Evolutionary conservation across 169 alveolate genomes (phyloP).

Genomic region (Cryptosporidium bovis): DNA sequence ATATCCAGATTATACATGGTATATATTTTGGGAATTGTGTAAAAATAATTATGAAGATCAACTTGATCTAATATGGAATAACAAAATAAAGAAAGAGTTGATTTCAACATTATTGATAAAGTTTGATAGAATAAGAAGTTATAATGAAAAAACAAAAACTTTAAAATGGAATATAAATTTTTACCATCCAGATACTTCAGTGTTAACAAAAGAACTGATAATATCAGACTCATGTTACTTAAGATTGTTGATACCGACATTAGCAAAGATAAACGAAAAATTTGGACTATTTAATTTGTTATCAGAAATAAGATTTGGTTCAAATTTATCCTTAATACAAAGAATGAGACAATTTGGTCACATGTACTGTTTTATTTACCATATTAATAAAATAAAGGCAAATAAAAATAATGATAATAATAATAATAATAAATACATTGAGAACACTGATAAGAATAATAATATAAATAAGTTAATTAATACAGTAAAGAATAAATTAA

Average conservation of each 20-base stretch:
- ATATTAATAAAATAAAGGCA: neutral
- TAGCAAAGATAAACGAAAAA: neutral
- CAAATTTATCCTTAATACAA: neutral
- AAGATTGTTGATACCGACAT: conserved; percentile 56
- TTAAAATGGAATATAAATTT: conserved; percentile 12
- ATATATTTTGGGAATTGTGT: conserved; percentile 68
- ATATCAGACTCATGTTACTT: conserved; percentile 59
- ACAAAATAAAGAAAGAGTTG: conserved; percentile 16
- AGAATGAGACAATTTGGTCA: conserved; percentile 13
- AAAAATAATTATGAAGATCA: conserved; percentile 44
- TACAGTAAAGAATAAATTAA: neutral
- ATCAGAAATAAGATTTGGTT: neutral
- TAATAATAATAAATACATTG: neutral
- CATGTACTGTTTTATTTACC: neutral
- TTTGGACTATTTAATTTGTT: conserved; percentile 28
- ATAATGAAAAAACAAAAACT: neutral
- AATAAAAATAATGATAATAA: neutral
- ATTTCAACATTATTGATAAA: neutral
- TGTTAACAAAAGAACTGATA: conserved; percentile 28
- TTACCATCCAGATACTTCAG: conserved; percentile 42
- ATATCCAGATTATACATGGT: conserved; percentile 70
- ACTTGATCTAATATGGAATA: conserved; percentile 66
- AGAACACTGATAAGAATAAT: neutral
- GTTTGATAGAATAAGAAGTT: neutral
- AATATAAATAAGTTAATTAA: neutral